Evolutionary conservation across 345 rosid genomes (phyloP), one percentile per base, ranked within the genome.

Genomic region (Moringa oleifera): DNA sequence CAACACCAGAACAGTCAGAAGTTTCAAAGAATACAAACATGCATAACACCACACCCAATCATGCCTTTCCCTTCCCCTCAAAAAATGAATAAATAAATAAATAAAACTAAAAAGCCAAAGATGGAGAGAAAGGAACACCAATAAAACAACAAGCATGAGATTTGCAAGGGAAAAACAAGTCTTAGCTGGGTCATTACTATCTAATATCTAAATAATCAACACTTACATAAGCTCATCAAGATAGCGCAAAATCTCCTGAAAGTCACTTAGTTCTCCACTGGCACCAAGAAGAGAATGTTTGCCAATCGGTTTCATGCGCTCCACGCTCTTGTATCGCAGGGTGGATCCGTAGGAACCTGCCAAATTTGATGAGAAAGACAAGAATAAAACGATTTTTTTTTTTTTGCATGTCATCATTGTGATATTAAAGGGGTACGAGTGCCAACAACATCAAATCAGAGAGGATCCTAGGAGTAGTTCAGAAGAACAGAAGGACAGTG

Each of bases 301-400:
- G 31, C 99, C 99, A 59, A 94, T 74, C 22, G 95, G 77, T 79
- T 85, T 84, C 70, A 94, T 65, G 31, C 99, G 79, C 80, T 88
- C 97, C 57, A 94, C 85, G 62, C 83, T 85, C 81, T 94, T 94
- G 85, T 86, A 94, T 50, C 97, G 80, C 67, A 94, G 68, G 18
- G 99, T 94, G 20, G 96, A 94, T 54, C 99, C 99, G 81, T 94
- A 94, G 16, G 99, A 94, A 65, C 89, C 99, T 94, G 79, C 28
- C 55, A 55, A 36, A 71, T 25, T 19, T 60, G 53, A 54, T 19
- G 13, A 8, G 18, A 11, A 62, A 54, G 18, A 7, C 52, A 47
- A 19, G 5, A n/a, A 11, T 0, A 17, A 59, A 16, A 23, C 25
- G 19, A 58, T 18, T 22, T 21, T 18, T 4, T 3, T 31, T n/a